Conservation (phyloP, 2,329 filamentous ascomycete species). For the Macrophomina tecta region DNA sequence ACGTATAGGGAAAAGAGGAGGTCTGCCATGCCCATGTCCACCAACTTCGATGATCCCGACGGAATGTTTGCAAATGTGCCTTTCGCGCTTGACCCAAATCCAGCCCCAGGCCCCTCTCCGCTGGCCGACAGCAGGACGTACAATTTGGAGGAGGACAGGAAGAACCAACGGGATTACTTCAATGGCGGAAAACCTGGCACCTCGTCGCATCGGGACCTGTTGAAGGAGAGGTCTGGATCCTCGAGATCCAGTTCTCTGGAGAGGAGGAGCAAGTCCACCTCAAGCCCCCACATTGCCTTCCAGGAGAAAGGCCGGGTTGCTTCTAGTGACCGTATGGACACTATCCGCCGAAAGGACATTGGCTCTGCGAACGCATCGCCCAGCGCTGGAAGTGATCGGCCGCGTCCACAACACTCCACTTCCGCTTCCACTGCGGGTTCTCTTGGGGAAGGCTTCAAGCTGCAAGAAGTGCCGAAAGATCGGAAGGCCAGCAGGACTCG, state of each 20-base stretch:
- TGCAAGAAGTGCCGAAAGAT: slow-evolving; percentile 80
- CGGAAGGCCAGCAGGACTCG: slow-evolving; percentile 58
- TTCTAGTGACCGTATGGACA: slow-evolving; percentile 58
- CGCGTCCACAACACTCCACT: slow-evolving; percentile 42
- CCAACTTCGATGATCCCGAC: slow-evolving; percentile 65
- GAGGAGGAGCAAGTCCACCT: slow-evolving; percentile 46
- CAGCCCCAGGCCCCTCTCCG: slow-evolving; percentile 49
- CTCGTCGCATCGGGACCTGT: slow-evolving; percentile 47
- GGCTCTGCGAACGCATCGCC: slow-evolving; percentile 36
- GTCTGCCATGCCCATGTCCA: slow-evolving; percentile 68
- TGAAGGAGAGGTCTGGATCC: slow-evolving; percentile 47
- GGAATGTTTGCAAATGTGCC: slow-evolving; percentile 52
- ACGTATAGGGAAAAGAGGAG: slow-evolving; percentile 80
- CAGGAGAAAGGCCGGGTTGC: slow-evolving; percentile 78
- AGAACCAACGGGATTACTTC: slow-evolving; percentile 52
- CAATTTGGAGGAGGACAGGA: slow-evolving; percentile 36
- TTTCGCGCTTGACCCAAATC: slow-evolving; percentile 59
- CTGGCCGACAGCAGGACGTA: slow-evolving; percentile 42
- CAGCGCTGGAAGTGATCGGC: slow-evolving; percentile 56
- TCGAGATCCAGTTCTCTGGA: slow-evolving; percentile 55
- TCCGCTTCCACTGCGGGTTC: slow-evolving; percentile 41
- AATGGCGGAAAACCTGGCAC: slow-evolving; percentile 39
- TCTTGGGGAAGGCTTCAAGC: slow-evolving; percentile 63
- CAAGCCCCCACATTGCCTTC: slow-evolving; percentile 87
- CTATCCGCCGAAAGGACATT: slow-evolving; percentile 52